phyloP scores from a whole-genome alignment of 2,329 filamentous ascomycete genomes.

The Aureobasidium musti region DNA sequence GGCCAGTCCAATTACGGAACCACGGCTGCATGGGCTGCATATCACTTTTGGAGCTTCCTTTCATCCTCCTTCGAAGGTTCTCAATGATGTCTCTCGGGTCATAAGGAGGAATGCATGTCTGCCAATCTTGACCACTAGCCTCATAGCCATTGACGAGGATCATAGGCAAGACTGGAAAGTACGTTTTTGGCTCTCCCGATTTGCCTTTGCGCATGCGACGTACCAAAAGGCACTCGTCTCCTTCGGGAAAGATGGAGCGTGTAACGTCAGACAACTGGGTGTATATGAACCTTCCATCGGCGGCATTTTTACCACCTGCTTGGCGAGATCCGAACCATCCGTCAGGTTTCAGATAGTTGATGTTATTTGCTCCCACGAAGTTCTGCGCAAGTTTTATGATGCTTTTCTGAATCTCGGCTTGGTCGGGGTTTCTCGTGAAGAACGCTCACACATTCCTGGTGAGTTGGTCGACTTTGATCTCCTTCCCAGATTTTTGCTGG shows the following conservation, averaged over 20 bases:
- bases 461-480: conserved; percentile 94
- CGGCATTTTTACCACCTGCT: conserved; percentile 85
- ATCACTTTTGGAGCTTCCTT: conserved; percentile 57
- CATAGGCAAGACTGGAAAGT: conserved; percentile 85
- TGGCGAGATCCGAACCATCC: conserved; percentile 98
- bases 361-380: conserved; percentile 96
- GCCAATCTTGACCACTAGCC: conserved; percentile 98
- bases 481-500: conserved; percentile 86
- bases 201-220: conserved; percentile 85
- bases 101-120: conserved; percentile 93
- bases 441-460: conserved; percentile 83
- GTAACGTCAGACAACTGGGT: conserved; percentile 94
- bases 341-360: conserved; percentile 92
- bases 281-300: conserved; percentile 97
- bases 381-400: conserved; percentile 92
- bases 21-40: conserved; percentile 88
- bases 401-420: conserved; percentile 87
- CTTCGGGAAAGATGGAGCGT: conserved; percentile 74
- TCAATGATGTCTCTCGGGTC: conserved; percentile 86
- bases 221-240: conserved; percentile 83
- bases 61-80: conserved; percentile 85
- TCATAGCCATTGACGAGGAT: conserved; percentile 93
- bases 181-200: conserved; percentile 84
- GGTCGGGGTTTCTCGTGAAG: conserved; percentile 90
- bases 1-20: conserved; percentile 94